phyloP scores from a whole-genome alignment of 306 rosid genomes.

The Morella rubra region DNA sequence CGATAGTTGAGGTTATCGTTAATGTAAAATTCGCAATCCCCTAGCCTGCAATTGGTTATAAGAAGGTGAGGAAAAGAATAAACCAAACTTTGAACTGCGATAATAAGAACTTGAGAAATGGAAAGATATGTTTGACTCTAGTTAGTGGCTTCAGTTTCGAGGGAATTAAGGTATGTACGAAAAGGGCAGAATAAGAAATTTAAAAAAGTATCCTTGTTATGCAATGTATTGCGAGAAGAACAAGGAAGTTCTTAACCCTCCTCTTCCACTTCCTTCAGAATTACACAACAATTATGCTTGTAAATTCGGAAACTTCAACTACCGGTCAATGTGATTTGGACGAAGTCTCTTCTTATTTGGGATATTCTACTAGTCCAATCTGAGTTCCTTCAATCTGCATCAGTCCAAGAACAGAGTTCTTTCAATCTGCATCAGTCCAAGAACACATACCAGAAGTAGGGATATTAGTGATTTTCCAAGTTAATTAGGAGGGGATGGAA shows the following conservation, averaged over 20 bases:
- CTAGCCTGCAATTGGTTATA: background rate
- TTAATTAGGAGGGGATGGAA: no score
- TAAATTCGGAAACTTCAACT: conserved; percentile 15
- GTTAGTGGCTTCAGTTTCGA: background rate
- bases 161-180: conserved; percentile 15
- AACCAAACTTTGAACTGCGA: background rate
- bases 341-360: background rate
- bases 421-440: background rate
- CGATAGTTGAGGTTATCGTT: no score
- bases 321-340: conserved; percentile 6
- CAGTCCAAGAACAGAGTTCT: background rate
- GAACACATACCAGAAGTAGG: no score
- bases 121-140: background rate
- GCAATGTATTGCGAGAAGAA: background rate
- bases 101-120: background rate
- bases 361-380: background rate
- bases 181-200: conserved; percentile 7
- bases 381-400: background rate
- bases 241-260: background rate
- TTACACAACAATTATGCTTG: conserved; percentile 18
- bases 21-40: background rate
- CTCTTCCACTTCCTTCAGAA: conserved; percentile 17
- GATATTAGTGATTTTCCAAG: no score
- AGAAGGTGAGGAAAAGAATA: background rate
- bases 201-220: background rate